A percentile compares a stretch with the other conserved stretches of the same genome.
Conservation (phyloP, 1,284 basidiomycete species). For the Austroboletus olivaceoglutinosus region DNA sequence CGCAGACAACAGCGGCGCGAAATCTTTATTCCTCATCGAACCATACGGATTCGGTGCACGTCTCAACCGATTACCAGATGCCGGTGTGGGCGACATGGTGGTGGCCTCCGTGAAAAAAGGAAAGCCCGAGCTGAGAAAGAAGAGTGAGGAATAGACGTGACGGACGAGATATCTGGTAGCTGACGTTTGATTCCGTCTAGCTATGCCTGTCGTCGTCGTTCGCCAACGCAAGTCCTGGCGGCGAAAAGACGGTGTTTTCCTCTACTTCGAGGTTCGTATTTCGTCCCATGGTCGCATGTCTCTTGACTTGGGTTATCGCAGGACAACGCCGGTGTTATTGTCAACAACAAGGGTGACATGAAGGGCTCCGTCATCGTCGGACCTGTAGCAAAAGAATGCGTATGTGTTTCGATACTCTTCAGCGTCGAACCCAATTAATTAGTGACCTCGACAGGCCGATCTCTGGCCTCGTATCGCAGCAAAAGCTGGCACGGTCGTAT, state of each 20-base stretch:
- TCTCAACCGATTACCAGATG: slow-evolving; percentile 96
- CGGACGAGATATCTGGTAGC: not conserved
- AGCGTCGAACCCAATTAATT: not conserved
- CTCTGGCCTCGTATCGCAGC: slow-evolving; percentile 99
- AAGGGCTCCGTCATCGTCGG: slow-evolving; percentile 99
- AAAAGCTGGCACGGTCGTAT: slow-evolving; percentile 97
- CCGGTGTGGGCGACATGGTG: slow-evolving; percentile 98
- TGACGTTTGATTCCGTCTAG: slow-evolving; percentile 40
- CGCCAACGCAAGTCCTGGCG: slow-evolving; percentile 99
- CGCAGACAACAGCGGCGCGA: slow-evolving; percentile 99
- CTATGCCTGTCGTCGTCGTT: slow-evolving; percentile 96
- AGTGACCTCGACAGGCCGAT: slow-evolving; percentile 66
- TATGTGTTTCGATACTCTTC: slow-evolving; percentile 40
- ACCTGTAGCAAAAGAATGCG: slow-evolving; percentile 96
- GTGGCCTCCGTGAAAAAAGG: slow-evolving; percentile 99
- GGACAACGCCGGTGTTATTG: slow-evolving; percentile 97
- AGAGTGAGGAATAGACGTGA: slow-evolving; percentile 58
- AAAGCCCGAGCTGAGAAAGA: slow-evolving; percentile 99
- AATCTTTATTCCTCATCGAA: slow-evolving; percentile 91
- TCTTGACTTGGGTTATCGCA: slow-evolving; percentile 23
- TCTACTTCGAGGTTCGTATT: slow-evolving; percentile 86
- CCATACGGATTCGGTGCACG: slow-evolving; percentile 93
- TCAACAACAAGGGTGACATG: slow-evolving; percentile 99
- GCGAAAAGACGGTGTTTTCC: slow-evolving; percentile 96
- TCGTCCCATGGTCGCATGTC: not conserved